Percentiles rank a stretch among this genome's conserved stretches.
Evolutionary conservation across 2,329 filamentous ascomycete genomes (phyloP).

Genomic region (Aaosphaeria pasadenensis): DNA sequence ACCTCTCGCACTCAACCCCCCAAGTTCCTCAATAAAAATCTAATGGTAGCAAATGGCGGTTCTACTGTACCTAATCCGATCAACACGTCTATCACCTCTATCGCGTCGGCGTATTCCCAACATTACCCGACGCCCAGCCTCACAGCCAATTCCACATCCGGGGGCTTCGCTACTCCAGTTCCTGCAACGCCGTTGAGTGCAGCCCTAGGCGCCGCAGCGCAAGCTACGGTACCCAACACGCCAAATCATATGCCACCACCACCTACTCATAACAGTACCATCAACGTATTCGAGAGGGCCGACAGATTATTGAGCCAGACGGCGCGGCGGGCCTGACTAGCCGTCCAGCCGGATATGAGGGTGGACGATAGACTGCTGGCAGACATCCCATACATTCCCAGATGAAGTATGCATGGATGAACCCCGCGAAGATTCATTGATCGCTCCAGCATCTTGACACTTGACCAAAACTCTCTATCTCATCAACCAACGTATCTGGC

Average conservation of each 20-base stretch:
- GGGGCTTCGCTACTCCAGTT: slow-evolving; percentile 54
- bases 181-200: slow-evolving; percentile 89
- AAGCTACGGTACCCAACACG: slow-evolving; percentile 77
- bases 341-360: background rate
- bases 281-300: slow-evolving; percentile 19
- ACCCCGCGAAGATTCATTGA: too few relatives aligned
- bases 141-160: slow-evolving; percentile 18
- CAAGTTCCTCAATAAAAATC: slow-evolving; percentile 24
- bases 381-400: background rate
- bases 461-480: too few relatives aligned
- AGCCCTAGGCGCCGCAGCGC: slow-evolving; percentile 82
- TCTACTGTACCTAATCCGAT: slow-evolving; percentile 32
- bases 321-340: slow-evolving; percentile 6
- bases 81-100: slow-evolving; percentile 33
- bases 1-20: slow-evolving; percentile 34
- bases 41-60: slow-evolving; percentile 18
- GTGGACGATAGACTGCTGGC: background rate
- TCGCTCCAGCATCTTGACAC: too few relatives aligned
- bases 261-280: slow-evolving; percentile 1
- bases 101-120: slow-evolving; percentile 24
- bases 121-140: slow-evolving; percentile 26
- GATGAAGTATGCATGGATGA: background rate
- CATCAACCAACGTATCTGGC: too few relatives aligned
- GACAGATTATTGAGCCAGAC: slow-evolving; percentile 15
- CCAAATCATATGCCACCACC: slow-evolving; percentile 16